These are phyloP conservation scores for Hypholoma sublateritium DNA, from an alignment of 768 basidiomycete genomes.

Conservation along the genomic window DNA sequence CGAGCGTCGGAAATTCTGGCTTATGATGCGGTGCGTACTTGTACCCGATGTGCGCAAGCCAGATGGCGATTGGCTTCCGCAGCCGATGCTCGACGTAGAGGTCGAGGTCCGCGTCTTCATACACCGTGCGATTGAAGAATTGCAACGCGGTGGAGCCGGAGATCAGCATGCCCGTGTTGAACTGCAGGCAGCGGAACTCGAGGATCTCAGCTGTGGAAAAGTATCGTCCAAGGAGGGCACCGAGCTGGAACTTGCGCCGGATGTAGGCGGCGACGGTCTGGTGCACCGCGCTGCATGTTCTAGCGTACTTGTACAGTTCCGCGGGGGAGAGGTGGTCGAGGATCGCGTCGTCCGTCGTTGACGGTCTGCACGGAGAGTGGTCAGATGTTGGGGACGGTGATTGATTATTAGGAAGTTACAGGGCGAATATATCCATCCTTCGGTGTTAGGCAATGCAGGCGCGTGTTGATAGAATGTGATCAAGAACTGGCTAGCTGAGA, in stretches of 20 bases:
- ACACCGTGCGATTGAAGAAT: conserved; percentile 42
- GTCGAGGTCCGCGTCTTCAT: conserved; percentile 47
- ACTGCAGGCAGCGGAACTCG: conserved; percentile 41
- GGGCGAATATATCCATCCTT: no score
- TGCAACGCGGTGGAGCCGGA: conserved; percentile 52
- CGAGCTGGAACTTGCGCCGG: not conserved
- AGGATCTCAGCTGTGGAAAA: conserved; percentile 7
- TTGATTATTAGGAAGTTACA: no score
- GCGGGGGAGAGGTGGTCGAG: not conserved
- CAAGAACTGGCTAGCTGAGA: no score
- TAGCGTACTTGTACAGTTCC: not conserved
- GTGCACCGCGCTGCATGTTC: not conserved
- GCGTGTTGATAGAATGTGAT: no score
- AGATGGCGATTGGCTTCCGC: conserved; percentile 29
- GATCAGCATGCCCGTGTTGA: conserved; percentile 39
- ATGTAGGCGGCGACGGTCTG: not conserved
- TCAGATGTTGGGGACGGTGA: no score
- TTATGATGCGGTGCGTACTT: not conserved
- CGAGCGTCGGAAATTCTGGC: not conserved
- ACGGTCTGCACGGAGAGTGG: no score
- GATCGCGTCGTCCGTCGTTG: not conserved
- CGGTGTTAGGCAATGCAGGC: no score
- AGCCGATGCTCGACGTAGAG: conserved; percentile 36
- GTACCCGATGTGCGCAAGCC: conserved; percentile 6
- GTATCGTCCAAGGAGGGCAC: not conserved